Conservation (phyloP, 345 rosid species). For the Psidium friedrichsthalianum region DNA sequence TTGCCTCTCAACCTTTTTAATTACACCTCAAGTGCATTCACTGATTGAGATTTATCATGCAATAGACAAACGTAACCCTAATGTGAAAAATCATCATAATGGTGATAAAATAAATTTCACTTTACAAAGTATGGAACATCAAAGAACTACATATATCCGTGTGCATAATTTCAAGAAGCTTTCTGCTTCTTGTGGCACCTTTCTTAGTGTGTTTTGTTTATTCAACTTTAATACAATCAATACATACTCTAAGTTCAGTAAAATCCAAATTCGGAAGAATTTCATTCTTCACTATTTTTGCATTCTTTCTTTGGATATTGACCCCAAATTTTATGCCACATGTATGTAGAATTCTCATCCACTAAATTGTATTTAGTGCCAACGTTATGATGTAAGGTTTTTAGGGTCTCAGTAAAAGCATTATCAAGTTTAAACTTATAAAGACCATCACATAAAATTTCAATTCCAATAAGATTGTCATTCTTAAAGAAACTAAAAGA, state of each 20-base stretch:
- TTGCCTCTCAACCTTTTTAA: constrained; percentile 1
- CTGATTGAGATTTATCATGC: neutral
- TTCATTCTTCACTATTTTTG: no score
- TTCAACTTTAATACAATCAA: neutral
- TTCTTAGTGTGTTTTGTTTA: neutral
- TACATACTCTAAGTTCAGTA: neutral
- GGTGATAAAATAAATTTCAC: neutral
- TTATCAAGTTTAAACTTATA: no score
- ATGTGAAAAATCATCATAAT: constrained; percentile 6
- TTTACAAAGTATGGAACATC: neutral
- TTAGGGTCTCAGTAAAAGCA: no score
- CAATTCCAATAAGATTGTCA: no score
- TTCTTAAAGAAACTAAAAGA: no score
- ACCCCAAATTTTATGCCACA: no score
- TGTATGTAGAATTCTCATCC: no score
- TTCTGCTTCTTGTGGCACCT: neutral
- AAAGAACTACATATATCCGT: neutral
- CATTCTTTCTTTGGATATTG: no score
- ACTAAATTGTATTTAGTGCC: no score
- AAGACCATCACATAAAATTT: no score
- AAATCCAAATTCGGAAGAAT: neutral
- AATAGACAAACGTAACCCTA: constrained; percentile 4
- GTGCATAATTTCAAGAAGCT: constrained; percentile 2
- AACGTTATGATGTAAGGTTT: no score
- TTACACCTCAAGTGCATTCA: neutral